Conservation (phyloP, 2,329 filamentous ascomycete genomes). For the Aspergillus awamori region DNA sequence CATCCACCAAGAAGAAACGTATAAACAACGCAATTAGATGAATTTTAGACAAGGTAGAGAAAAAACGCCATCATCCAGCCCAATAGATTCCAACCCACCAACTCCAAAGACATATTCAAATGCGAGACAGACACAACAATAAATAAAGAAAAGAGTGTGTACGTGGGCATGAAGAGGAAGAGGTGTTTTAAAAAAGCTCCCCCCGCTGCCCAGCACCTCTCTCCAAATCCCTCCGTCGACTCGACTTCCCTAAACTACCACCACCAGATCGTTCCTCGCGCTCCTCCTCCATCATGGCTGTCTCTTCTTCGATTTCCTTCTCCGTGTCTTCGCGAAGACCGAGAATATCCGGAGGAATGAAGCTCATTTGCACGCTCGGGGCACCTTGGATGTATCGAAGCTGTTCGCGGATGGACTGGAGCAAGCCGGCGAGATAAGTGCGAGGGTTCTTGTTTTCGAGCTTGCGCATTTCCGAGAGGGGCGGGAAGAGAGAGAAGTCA, state of each 20-base stretch:
- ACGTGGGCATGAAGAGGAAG: background rate
- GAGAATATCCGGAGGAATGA: constrained; percentile 75
- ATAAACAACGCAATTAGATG: no score
- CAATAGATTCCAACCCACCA: background rate
- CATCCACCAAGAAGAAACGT: background rate
- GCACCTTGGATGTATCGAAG: constrained; percentile 80
- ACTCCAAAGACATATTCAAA: background rate
- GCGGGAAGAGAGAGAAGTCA: constrained; percentile 84
- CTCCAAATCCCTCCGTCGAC: constrained; percentile 7
- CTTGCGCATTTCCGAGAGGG: constrained; percentile 70
- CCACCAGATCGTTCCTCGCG: constrained; percentile 43
- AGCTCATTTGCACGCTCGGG: constrained; percentile 82
- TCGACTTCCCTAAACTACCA: constrained; percentile 21
- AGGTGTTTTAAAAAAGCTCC: background rate
- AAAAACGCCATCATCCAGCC: background rate
- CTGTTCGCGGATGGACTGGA: constrained; percentile 80
- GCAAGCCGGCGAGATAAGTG: constrained; percentile 74
- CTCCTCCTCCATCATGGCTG: constrained; percentile 41
- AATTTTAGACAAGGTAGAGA: background rate
- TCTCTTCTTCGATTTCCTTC: constrained; percentile 50
- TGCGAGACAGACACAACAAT: background rate
- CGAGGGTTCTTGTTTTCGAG: constrained; percentile 77
- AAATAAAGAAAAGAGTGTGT: background rate
- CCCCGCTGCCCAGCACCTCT: background rate
- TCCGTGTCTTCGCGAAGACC: constrained; percentile 55